A percentile compares a stretch with the other conserved stretches of the same genome.
Conservation (phyloP, 257 asterid genomes). For the Capsicum pubescens region DNA sequence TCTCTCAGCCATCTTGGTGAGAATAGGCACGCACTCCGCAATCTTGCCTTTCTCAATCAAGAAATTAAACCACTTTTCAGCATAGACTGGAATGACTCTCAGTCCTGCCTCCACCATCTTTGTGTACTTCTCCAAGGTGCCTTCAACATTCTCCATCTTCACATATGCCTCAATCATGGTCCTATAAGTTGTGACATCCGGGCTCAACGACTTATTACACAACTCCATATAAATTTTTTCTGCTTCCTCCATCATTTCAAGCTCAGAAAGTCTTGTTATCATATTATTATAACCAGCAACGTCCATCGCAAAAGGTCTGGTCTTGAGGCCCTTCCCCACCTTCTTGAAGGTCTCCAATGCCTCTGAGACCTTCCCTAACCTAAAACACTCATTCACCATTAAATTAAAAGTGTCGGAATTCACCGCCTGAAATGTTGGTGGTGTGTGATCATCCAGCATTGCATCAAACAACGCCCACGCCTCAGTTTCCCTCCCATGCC, state of each 20-base stretch:
- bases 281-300: slow-evolving; percentile 82
- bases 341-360: slow-evolving; percentile 79
- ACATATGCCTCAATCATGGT: slow-evolving; percentile 77
- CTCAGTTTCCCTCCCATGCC: slow-evolving; percentile 75
- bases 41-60: slow-evolving; percentile 71
- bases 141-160: slow-evolving; percentile 56
- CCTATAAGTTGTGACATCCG: slow-evolving; percentile 72
- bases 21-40: slow-evolving; percentile 64
- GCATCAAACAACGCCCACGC: slow-evolving; percentile 75
- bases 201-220: slow-evolving; percentile 64
- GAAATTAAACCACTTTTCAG: slow-evolving; percentile 77
- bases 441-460: slow-evolving; percentile 93
- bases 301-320: slow-evolving; percentile 86
- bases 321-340: slow-evolving; percentile 71
- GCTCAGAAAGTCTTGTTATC: slow-evolving; percentile 74
- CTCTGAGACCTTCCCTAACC: slow-evolving; percentile 72
- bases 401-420: slow-evolving; percentile 79
- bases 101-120: slow-evolving; percentile 78
- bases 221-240: slow-evolving; percentile 59
- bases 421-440: slow-evolving; percentile 84
- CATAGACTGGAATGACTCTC: slow-evolving; percentile 79
- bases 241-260: slow-evolving; percentile 79
- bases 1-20: slow-evolving; percentile 66
- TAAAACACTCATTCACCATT: slow-evolving; percentile 78
- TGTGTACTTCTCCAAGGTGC: slow-evolving; percentile 62